These are phyloP conservation scores for Talaromyces sp. DNA, from an alignment of 2,329 filamentous ascomycete species.

Conservation along the genomic window DNA sequence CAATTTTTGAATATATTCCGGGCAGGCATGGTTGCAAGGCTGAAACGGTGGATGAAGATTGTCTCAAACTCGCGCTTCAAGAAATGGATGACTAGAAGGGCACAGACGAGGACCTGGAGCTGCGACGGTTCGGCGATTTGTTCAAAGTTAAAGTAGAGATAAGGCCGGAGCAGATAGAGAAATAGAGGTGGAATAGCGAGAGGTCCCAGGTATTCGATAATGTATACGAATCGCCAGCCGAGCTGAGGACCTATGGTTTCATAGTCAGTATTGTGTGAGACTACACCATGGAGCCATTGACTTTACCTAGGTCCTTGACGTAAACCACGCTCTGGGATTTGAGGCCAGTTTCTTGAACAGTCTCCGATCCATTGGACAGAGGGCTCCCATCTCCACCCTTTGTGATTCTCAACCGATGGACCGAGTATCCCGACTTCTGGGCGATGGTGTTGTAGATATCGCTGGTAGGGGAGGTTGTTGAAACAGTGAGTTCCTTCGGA, in stretches of 20 bases:
- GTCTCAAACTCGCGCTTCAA: slow-evolving; percentile 94
- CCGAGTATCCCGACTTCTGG: slow-evolving; percentile 49
- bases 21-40: slow-evolving; percentile 86
- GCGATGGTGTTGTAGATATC: slow-evolving; percentile 58
- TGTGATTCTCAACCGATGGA: slow-evolving; percentile 60
- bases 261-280: background rate
- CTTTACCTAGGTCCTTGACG: slow-evolving; percentile 85
- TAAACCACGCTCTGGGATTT: slow-evolving; percentile 62
- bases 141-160: slow-evolving; percentile 58
- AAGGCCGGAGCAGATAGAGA: slow-evolving; percentile 65
- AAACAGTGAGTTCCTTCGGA: slow-evolving; percentile 52
- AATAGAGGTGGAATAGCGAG: slow-evolving; percentile 78
- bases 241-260: slow-evolving; percentile 69
- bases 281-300: background rate
- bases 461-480: slow-evolving; percentile 46
- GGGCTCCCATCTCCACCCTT: slow-evolving; percentile 59
- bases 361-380: slow-evolving; percentile 51
- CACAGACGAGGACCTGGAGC: slow-evolving; percentile 68
- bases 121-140: slow-evolving; percentile 53
- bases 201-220: slow-evolving; percentile 92
- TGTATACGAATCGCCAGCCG: slow-evolving; percentile 86
- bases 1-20: slow-evolving; percentile 93
- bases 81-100: slow-evolving; percentile 77
- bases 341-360: slow-evolving; percentile 53
- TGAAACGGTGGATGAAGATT: slow-evolving; percentile 91